Evolutionary conservation across 768 basidiomycete species (phyloP).

Genomic region (Boletus rubropictus): DNA sequence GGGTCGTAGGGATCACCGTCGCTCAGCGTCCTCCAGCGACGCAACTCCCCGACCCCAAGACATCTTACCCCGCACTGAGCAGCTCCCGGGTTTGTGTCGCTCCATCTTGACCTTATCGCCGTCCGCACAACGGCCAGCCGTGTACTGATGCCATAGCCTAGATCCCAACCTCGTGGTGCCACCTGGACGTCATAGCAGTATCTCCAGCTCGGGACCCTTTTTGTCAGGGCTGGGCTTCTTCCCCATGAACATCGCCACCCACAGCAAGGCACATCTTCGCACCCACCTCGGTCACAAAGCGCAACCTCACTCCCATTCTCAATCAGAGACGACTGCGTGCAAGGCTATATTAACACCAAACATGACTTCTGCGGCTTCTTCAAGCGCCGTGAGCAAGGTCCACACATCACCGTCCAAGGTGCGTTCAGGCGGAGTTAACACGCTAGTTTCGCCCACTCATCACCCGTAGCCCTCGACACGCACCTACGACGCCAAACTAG

Average conservation of each 20-base stretch:
- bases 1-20: slow-evolving; percentile 20
- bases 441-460: slow-evolving; percentile 6
- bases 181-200: slow-evolving; percentile 7
- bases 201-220: slow-evolving; percentile 10
- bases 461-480: slow-evolving; percentile 51
- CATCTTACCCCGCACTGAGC: slow-evolving; percentile 17
- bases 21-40: slow-evolving; percentile 41
- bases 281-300: slow-evolving; percentile 29
- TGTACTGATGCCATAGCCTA: slow-evolving; percentile 11
- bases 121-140: not conserved
- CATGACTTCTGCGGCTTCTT: slow-evolving; percentile 28
- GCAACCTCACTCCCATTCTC: slow-evolving; percentile 37
- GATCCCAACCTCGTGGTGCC: slow-evolving; percentile 10
- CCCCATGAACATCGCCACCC: slow-evolving; percentile 36
- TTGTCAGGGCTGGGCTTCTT: slow-evolving; percentile 22
- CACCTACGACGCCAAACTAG: slow-evolving; percentile 75
- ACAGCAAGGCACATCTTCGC: slow-evolving; percentile 23
- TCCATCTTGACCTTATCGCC: slow-evolving; percentile 5
- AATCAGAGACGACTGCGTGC: slow-evolving; percentile 29
- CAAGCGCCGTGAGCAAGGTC: slow-evolving; percentile 24
- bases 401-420: slow-evolving; percentile 34
- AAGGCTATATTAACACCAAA: slow-evolving; percentile 10
- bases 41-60: slow-evolving; percentile 45
- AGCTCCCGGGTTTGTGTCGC: slow-evolving; percentile 17
- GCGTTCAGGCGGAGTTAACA: slow-evolving; percentile 21